Percentiles rank a stretch among this genome's conserved stretches.
These are phyloP conservation scores for Lumnitzera racemosa DNA, from an alignment of 345 rosid species.

Conservation along the genomic window DNA sequence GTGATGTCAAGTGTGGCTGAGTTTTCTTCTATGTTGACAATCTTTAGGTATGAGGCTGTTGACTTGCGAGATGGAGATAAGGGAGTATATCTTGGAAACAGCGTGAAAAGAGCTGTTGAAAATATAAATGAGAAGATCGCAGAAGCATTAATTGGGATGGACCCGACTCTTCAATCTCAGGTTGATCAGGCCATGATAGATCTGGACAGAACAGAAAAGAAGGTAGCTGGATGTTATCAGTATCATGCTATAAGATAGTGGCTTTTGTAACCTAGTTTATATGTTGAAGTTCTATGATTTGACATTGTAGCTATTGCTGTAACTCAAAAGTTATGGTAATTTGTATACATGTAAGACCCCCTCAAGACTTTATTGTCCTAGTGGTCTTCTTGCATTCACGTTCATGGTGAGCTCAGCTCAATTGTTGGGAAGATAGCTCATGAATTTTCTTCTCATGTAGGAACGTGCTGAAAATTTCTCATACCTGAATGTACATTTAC, in stretches of 20 bases:
- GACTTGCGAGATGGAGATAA: slow-evolving; percentile 96
- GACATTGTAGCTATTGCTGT: no score
- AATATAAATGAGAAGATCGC: slow-evolving; percentile 83
- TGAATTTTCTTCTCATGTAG: no score
- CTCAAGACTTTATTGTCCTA: no score
- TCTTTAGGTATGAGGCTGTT: slow-evolving; percentile 78
- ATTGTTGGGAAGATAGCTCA: no score
- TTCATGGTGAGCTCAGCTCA: no score
- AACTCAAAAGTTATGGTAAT: no score
- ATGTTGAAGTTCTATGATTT: neutral
- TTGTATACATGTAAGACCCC: no score
- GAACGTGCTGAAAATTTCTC: no score
- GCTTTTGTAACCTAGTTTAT: neutral
- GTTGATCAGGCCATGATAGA: slow-evolving; percentile 98
- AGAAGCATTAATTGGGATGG: slow-evolving; percentile 90
- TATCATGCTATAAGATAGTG: neutral
- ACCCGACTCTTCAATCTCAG: slow-evolving; percentile 81
- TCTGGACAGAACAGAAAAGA: slow-evolving; percentile 92
- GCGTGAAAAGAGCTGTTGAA: slow-evolving; percentile 88
- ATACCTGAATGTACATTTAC: no score
- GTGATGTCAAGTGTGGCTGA: no score
- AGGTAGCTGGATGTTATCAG: slow-evolving; percentile 31
- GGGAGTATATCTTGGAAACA: slow-evolving; percentile 78
- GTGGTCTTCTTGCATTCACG: no score
- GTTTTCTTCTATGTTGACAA: neutral